Evolutionary conservation across 139 green algal species (phyloP).

Genomic region (Volvox reticuliferus): DNA sequence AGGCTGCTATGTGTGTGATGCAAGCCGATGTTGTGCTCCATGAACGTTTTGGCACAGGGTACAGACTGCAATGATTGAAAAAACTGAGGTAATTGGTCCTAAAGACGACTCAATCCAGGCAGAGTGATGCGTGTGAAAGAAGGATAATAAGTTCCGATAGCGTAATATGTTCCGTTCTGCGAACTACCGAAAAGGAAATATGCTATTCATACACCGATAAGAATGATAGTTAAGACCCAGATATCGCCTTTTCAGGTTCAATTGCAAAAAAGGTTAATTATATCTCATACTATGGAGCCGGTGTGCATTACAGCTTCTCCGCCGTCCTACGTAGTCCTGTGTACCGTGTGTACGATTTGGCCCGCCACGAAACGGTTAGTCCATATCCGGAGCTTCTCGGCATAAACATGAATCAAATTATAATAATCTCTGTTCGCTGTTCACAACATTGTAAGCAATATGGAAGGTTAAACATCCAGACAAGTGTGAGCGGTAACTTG

Average conservation of each 20-base stretch:
- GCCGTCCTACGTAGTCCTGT: background rate
- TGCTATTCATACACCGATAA: no score
- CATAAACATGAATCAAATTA: no score
- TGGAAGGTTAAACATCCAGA: no score
- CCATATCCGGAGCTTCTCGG: background rate
- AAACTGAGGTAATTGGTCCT: no score
- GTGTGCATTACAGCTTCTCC: background rate
- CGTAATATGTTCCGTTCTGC: background rate
- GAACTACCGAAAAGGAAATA: background rate
- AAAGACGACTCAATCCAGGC: no score
- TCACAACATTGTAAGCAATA: no score
- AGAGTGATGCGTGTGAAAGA: background rate
- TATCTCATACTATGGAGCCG: no score
- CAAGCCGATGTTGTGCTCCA: background rate
- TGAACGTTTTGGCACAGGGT: no score
- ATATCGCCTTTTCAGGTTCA: background rate
- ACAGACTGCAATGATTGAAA: no score
- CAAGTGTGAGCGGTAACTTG: no score
- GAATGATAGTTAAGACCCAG: background rate
- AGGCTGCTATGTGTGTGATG: constrained; percentile 33
- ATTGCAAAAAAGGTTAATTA: no score
- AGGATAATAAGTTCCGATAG: background rate
- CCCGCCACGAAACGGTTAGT: background rate
- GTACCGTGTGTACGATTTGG: background rate
- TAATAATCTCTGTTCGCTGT: no score